A percentile compares a stretch with the other conserved stretches of the same genome.
Conservation (phyloP, 2,329 filamentous ascomycete species). For the Drechslerella dactyloides region DNA sequence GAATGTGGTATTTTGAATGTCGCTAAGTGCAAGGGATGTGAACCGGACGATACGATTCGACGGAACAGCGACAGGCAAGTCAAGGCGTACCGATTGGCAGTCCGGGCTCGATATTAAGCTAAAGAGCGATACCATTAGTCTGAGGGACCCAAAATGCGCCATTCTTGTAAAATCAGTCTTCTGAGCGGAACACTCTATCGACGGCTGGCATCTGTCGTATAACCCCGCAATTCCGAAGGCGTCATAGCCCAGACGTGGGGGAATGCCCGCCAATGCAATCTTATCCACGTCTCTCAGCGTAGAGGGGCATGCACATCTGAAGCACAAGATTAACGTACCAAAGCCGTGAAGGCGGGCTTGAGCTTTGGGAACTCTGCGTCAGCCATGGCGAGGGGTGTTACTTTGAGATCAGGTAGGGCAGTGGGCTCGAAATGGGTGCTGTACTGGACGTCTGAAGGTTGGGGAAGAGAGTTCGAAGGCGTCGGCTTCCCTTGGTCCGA, state of each 20-base stretch:
- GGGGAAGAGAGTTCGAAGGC: not conserved
- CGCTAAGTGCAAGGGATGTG: not conserved
- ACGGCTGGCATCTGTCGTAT: too few species aligned
- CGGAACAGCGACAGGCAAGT: not conserved
- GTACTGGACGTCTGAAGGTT: slow-evolving; percentile 1
- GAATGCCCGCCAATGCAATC: too few species aligned
- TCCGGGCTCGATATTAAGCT: slow-evolving; percentile 36
- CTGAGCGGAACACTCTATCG: too few species aligned
- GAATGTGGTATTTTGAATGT: not conserved
- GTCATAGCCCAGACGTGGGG: too few species aligned
- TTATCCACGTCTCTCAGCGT: too few species aligned
- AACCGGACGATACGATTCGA: not conserved
- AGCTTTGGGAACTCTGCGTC: slow-evolving; percentile 40
- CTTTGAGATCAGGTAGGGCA: not conserved
- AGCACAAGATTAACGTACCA: slow-evolving; percentile 18
- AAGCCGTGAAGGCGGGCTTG: slow-evolving; percentile 34
- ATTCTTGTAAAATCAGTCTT: too few species aligned
- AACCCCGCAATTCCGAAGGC: slow-evolving; percentile 5
- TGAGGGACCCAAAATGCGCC: too few species aligned
- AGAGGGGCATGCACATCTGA: not conserved
- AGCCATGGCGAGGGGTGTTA: slow-evolving; percentile 1
- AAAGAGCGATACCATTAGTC: slow-evolving; percentile 4
- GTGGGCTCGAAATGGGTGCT: not conserved
- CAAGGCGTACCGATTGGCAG: slow-evolving; percentile 22
- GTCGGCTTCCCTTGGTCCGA: slow-evolving; percentile 2